Evolutionary conservation across 2,329 filamentous ascomycete genomes (phyloP).

Genomic region (Colletotrichum liaoningense): DNA sequence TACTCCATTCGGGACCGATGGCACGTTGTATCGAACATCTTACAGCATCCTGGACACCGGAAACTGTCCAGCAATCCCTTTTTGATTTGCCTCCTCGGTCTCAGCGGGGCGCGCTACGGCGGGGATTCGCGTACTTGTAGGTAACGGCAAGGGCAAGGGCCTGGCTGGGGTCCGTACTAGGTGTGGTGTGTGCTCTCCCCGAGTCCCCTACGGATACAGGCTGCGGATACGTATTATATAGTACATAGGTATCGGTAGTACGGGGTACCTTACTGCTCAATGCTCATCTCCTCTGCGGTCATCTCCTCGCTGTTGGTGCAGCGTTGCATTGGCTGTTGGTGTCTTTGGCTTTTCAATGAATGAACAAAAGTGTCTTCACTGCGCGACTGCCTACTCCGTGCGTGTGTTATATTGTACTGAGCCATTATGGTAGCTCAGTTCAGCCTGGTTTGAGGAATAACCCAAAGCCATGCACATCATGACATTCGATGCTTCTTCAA

Average conservation of each 20-base stretch:
- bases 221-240: too few species aligned
- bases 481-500: background rate
- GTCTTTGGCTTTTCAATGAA: background rate
- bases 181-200: background rate
- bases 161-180: background rate
- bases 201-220: background rate
- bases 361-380: background rate
- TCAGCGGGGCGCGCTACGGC: background rate
- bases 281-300: too few species aligned
- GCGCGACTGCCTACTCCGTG: too few species aligned
- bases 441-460: background rate
- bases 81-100: constrained; percentile 12
- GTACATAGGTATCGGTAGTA: too few species aligned
- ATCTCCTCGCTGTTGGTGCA: background rate
- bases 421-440: background rate
- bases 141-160: background rate
- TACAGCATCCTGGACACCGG: background rate
- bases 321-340: background rate
- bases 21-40: constrained; percentile 2
- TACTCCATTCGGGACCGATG: background rate
- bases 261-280: too few species aligned
- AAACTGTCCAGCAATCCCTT: background rate
- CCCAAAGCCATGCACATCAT: background rate
- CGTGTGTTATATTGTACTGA: background rate
- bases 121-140: background rate